These are phyloP conservation scores for Lyophyllum shimeji DNA, from an alignment of 768 basidiomycete species.

Conservation along the genomic window DNA sequence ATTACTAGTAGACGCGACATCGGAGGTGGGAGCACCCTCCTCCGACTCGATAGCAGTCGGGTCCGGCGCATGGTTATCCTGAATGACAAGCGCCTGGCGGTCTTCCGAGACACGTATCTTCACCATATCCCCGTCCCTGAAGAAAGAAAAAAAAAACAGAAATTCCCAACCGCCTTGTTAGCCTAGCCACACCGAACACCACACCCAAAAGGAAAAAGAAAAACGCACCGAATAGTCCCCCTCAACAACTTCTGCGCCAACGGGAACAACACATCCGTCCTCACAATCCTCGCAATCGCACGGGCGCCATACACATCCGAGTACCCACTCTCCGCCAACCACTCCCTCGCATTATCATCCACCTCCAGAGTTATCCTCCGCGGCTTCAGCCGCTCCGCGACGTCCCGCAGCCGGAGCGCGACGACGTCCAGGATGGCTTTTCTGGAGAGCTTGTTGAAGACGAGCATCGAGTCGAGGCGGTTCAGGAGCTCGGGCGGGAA, in stretches of 20 bases:
- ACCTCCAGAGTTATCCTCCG: constrained; percentile 74
- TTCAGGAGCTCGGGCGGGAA: constrained; percentile 93
- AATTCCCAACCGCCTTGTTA: no score
- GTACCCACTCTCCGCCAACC: constrained; percentile 78
- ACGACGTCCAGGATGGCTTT: constrained; percentile 79
- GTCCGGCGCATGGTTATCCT: constrained; percentile 63
- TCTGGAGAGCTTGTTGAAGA: constrained; percentile 88
- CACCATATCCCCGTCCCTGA: constrained; percentile 69
- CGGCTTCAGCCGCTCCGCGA: constrained; percentile 61
- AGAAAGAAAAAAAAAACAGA: no score
- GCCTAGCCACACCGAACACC: background rate
- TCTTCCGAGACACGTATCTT: constrained; percentile 48
- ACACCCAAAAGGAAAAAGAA: background rate
- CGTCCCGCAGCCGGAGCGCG: constrained; percentile 70
- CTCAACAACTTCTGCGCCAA: constrained; percentile 77
- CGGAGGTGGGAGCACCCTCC: background rate
- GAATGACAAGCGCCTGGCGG: constrained; percentile 45
- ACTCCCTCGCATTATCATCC: constrained; percentile 55
- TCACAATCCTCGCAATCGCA: constrained; percentile 83
- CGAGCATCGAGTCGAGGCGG: constrained; percentile 81
- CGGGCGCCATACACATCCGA: constrained; percentile 86
- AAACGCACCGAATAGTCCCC: constrained; percentile 70
- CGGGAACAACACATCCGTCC: constrained; percentile 79
- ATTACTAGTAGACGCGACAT: background rate
- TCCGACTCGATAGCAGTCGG: constrained; percentile 24